These are phyloP conservation scores for Cyclostephanos tholiformis DNA, from an alignment of 108 stramenopile genomes.

Conservation along the genomic window DNA sequence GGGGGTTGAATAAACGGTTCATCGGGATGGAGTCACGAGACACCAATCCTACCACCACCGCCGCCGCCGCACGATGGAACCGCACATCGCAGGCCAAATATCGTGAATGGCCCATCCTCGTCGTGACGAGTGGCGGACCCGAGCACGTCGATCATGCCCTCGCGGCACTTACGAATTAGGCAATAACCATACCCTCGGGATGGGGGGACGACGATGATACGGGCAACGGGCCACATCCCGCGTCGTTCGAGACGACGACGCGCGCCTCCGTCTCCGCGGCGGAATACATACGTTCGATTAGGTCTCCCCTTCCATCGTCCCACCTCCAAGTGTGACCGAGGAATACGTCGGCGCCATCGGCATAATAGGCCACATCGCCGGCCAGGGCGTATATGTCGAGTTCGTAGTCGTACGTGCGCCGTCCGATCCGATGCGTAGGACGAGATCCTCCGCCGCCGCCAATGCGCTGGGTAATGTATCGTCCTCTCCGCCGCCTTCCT, in stretches of 20 bases:
- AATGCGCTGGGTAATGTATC: slow-evolving; percentile 23
- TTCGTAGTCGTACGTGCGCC: slow-evolving; percentile 22
- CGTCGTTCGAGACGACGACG: not conserved
- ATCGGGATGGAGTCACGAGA: too few species aligned
- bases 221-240: too few species aligned
- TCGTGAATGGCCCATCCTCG: slow-evolving; percentile 38
- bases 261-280: slow-evolving; percentile 1
- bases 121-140: not conserved
- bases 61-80: too few species aligned
- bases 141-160: slow-evolving; percentile 28
- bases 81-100: slow-evolving; percentile 38
- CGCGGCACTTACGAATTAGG: not conserved
- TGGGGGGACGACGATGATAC: too few species aligned
- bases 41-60: too few species aligned
- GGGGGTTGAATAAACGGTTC: too few species aligned
- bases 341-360: slow-evolving; percentile 47
- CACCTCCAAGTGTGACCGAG: slow-evolving; percentile 66
- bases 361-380: slow-evolving; percentile 60
- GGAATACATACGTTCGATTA: slow-evolving; percentile 9
- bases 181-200: slow-evolving; percentile 5
- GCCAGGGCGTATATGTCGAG: slow-evolving; percentile 71
- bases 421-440: slow-evolving; percentile 50
- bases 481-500: not conserved
- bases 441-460: too few species aligned
- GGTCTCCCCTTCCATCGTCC: slow-evolving; percentile 46